Base-by-base conservation (phyloP, 306 rosid genomes). In the Luffa aegyptiaca region DNA sequence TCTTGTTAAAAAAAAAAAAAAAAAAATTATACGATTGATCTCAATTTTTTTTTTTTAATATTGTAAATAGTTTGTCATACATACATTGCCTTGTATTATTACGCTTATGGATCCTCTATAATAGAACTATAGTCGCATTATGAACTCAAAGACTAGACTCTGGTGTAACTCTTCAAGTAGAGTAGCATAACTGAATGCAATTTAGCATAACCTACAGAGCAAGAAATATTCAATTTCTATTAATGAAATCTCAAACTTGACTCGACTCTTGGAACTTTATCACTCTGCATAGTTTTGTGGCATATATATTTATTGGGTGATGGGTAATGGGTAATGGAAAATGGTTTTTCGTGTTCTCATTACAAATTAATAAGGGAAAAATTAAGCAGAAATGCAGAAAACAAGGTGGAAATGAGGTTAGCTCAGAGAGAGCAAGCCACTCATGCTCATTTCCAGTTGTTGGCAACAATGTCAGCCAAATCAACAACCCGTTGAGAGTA, bases 401-500 rank as follows among this genome's bases (percentile, higher is more conserved):
- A 33, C 63, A 45, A 55, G 17, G 21, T 13, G 76, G 80, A 81
- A 63, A 80, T 36, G 45, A 52, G 48, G 79, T 74, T 52, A 53
- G 48, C 64, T 75, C 35, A 10, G 64, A 36, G 44, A 52, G 49
- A 52, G 79, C 49, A 36, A 75, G 2, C 48, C 17, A 52, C 4
- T 18, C 48, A 36, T 52, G 79, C 61, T 87, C 92, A 91, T 86
- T 91, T 95, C 99, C 97, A 95, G 61, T 86, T 89, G 82, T 91
- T 66, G 90, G 99, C 97, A 83, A 95, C 99, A 86, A 95, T 93
- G 89, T 95, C 78, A 77, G 99, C 99, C 90, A 95, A 87, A 87
- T 95, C 99, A 42, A 95, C 99, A 12, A 95, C 99, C 90, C 97
- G 88, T 81, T 95, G 99, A 6, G 97, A 95, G 90, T 95, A 95